Evolutionary conservation across 805 yeast species (phyloP).

Genomic region (Candida multigemmis): DNA sequence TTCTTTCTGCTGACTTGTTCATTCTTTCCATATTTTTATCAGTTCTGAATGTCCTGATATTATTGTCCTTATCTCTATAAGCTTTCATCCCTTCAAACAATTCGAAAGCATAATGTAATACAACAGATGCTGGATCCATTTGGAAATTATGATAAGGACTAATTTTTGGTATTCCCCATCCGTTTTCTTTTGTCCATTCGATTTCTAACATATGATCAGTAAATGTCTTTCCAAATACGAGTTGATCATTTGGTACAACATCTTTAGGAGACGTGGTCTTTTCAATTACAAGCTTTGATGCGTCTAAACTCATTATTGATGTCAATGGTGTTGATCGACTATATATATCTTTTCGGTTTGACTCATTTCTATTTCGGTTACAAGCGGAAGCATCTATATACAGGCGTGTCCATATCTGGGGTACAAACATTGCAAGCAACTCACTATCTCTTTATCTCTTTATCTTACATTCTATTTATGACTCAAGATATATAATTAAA

Average conservation of each 20-base stretch:
- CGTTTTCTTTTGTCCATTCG: constrained; percentile 68
- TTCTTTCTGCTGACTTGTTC: constrained; percentile 82
- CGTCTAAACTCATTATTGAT: constrained; percentile 23
- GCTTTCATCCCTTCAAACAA: constrained; percentile 96
- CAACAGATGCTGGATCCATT: constrained; percentile 83
- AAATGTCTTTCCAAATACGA: constrained; percentile 44
- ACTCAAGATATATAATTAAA: no score
- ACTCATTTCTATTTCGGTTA: no score
- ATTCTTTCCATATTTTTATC: constrained; percentile 87
- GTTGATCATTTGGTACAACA: constrained; percentile 28
- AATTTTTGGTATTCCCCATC: constrained; percentile 89
- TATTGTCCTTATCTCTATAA: constrained; percentile 53
- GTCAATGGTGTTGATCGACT: no score
- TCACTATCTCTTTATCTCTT: no score
- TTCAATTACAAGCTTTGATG: constrained; percentile 24
- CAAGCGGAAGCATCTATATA: no score
- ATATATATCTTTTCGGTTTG: no score
- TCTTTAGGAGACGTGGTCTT: constrained; percentile 28
- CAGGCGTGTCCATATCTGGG: no score
- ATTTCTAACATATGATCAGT: constrained; percentile 85
- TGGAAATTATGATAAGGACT: constrained; percentile 71
- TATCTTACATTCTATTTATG: no score
- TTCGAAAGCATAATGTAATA: constrained; percentile 91
- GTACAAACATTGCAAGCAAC: no score
- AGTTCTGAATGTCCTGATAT: constrained; percentile 80